Conservation (phyloP, 1,284 basidiomycete genomes). For the Sanghuangporus baumii region DNA sequence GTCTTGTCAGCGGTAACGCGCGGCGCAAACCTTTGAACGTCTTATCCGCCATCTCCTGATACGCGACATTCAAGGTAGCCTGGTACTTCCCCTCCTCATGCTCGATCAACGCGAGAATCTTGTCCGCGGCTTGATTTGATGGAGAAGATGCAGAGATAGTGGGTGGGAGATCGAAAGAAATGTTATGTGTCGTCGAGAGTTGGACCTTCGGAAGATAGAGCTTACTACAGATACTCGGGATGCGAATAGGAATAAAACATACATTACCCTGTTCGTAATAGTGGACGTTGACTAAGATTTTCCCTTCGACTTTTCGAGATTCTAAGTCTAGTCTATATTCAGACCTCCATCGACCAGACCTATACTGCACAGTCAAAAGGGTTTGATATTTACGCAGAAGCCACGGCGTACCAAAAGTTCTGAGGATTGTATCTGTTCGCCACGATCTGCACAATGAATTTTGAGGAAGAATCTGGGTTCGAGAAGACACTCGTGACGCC, state of each 20-base stretch:
- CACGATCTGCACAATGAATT: conserved; percentile 76
- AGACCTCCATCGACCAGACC: conserved; percentile 94
- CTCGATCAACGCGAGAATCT: conserved; percentile 77
- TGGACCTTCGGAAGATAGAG: conserved; percentile 61
- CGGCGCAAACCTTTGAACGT: conserved; percentile 86
- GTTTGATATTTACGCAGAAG: neutral
- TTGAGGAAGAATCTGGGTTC: conserved; percentile 34
- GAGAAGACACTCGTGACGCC: conserved; percentile 71
- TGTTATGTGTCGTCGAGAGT: conserved; percentile 68
- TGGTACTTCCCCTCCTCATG: conserved; percentile 77
- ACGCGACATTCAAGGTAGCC: conserved; percentile 70
- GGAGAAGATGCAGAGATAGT: conserved; percentile 46
- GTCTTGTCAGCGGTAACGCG: conserved; percentile 85
- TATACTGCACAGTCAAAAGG: conserved; percentile 26
- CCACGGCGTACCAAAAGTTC: conserved; percentile 73
- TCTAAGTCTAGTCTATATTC: conserved; percentile 61
- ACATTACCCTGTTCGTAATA: conserved; percentile 97
- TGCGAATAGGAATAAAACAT: conserved; percentile 21
- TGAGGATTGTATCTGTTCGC: conserved; percentile 90
- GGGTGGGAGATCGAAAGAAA: conserved; percentile 61
- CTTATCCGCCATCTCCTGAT: conserved; percentile 84
- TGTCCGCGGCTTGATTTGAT: conserved; percentile 49
- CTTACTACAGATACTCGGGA: neutral
- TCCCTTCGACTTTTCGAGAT: conserved; percentile 52
- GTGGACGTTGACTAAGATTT: conserved; percentile 79